These are phyloP conservation scores for Escovopsis sp. DNA, from an alignment of 2,329 filamentous ascomycete genomes.

Conservation along the genomic window DNA sequence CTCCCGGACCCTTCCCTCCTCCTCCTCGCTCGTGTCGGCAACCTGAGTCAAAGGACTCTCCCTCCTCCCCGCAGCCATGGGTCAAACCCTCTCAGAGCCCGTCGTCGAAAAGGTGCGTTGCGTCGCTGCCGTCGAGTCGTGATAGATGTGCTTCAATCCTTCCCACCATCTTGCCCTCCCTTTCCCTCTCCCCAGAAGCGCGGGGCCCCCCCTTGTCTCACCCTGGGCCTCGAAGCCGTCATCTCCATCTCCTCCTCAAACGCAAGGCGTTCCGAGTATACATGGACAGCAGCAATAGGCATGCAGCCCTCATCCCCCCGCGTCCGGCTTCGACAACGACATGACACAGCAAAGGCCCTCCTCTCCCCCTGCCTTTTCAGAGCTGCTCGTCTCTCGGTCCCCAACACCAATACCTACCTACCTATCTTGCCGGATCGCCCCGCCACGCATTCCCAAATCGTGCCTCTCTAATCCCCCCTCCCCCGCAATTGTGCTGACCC, in stretches of 20 bases:
- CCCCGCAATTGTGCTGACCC: conserved; percentile 12
- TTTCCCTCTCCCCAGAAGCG: not conserved
- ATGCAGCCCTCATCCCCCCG: no score
- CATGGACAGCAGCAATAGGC: no score
- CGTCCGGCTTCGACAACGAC: no score
- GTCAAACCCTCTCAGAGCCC: conserved; percentile 97
- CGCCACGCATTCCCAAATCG: not conserved
- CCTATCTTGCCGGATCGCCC: no score
- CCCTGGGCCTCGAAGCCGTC: not conserved
- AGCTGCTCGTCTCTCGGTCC: no score
- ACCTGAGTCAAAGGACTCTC: conserved; percentile 8
- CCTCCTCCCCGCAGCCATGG: conserved; percentile 46
- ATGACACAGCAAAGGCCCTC: no score
- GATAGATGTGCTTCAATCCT: not conserved
- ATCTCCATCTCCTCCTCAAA: no score
- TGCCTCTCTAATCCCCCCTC: not conserved
- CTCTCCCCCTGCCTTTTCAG: no score
- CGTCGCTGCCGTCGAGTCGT: conserved; percentile 2
- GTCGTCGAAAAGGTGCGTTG: conserved; percentile 85
- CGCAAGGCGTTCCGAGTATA: not conserved
- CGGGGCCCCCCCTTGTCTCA: not conserved
- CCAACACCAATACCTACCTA: no score
- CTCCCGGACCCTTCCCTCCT: conserved; percentile 1
- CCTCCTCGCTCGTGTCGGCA: conserved; percentile 5
- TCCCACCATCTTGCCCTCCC: conserved; percentile 4